A percentile compares a stretch with the other conserved stretches of the same genome.
These are phyloP conservation scores for Suillus lakei DNA, from an alignment of 768 basidiomycete species.

Conservation along the genomic window DNA sequence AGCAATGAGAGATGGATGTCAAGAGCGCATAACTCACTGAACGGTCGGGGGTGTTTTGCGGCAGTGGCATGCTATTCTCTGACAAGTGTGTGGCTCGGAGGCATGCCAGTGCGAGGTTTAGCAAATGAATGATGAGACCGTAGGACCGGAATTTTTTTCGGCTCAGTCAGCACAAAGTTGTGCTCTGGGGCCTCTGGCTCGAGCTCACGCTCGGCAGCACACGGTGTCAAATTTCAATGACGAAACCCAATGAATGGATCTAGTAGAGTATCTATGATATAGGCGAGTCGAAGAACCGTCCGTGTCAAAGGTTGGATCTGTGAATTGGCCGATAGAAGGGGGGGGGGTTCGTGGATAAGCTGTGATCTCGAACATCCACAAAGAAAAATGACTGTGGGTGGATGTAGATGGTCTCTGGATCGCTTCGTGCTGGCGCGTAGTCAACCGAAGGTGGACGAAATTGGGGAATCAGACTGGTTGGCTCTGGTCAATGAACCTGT, in stretches of 20 bases:
- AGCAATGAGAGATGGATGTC: not conserved
- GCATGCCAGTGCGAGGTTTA: not conserved
- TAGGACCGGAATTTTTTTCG: not conserved
- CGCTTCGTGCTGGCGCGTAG: not conserved
- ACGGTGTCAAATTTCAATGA: not conserved
- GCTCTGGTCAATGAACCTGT: not conserved
- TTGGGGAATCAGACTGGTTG: not conserved
- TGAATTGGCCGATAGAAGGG: not conserved
- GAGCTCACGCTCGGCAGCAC: not conserved
- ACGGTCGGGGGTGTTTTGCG: not conserved
- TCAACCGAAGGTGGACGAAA: not conserved
- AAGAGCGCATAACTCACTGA: not conserved
- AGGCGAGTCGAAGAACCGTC: not conserved
- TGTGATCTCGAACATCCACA: not conserved
- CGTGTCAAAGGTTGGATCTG: not conserved
- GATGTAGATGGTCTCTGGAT: not conserved
- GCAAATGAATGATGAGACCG: not conserved
- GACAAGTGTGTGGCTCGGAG: not conserved
- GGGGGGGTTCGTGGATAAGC: not conserved
- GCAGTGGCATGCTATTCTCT: not conserved
- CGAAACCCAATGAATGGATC: not conserved
- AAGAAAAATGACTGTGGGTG: not conserved
- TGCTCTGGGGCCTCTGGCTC: not conserved
- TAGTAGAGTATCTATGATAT: not conserved
- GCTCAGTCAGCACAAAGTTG: not conserved